Percentiles rank a stretch among this genome's conserved stretches.
Evolutionary conservation across 75 land plant genomes (phyloP).

Genomic region (Selaginella moellendorffii): DNA sequence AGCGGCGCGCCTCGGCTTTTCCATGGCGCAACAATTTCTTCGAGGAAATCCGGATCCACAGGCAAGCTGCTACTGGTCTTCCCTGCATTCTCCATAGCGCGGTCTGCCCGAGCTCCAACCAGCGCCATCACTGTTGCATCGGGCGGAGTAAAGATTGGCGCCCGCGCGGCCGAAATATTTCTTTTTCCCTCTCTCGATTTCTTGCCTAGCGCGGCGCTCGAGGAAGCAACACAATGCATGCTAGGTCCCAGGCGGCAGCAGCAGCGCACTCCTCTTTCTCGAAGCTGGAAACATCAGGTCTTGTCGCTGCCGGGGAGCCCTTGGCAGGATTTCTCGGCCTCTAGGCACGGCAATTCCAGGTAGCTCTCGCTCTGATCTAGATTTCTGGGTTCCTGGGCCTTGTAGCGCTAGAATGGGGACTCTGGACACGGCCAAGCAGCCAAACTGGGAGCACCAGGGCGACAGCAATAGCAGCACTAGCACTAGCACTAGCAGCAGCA

Average conservation of each 20-base stretch:
- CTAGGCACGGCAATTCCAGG: no score
- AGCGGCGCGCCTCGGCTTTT: background rate
- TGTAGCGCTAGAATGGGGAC: background rate
- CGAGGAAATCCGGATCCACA: no score
- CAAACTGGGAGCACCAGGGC: background rate
- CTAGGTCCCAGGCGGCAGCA: no score
- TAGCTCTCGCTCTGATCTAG: no score
- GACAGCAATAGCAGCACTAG: background rate
- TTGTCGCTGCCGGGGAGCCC: no score
- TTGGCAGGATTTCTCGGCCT: no score
- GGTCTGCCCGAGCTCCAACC: background rate
- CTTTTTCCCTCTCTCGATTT: background rate
- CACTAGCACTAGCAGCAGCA: background rate
- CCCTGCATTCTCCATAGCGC: background rate
- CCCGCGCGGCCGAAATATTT: background rate
- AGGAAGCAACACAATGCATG: background rate
- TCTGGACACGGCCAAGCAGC: background rate
- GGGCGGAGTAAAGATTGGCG: background rate
- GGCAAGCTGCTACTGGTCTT: background rate
- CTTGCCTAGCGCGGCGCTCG: background rate
- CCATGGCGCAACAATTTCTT: no score
- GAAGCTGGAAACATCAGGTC: background rate
- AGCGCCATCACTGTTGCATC: no score
- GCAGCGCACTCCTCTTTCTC: background rate
- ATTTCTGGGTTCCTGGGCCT: no score